Base-by-base conservation (phyloP, 306 rosid species). In the Mimosa pudica region DNA sequence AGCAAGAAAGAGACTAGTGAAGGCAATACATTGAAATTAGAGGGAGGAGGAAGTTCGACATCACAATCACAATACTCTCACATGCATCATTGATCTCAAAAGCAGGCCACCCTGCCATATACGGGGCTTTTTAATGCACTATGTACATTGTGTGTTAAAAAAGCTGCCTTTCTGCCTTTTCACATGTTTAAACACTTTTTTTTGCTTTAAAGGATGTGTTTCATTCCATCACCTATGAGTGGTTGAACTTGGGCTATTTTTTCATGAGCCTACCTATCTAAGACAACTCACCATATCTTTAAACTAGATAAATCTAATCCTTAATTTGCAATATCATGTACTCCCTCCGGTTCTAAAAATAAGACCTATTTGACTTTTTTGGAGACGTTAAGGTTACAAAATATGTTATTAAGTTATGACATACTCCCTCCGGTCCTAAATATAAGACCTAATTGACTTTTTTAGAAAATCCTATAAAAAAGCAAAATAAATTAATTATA, bases 121-220 rank as follows among this genome's bases (percentile, higher is more conserved):
- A 64, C 63, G 13, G 79, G 77, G 76, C 86, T 10, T 85, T 79
- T 87, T 71, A 84, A 79, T 70, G 72, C 78, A 81, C 79, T 72
- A 44, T 85, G 84, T 76, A 76, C 38, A 45, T 10, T 76, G 86
- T 84, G 52, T 48, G 10, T 47, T 80, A 89, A 20, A 91, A 91
- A 85, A 85, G 93, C 91, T 86, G 85, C 79, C 72, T 70, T 70
- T 70, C 41, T 70, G 74, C 74, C 63, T 79, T 81, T 82, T 77
- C 92, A 86, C 97, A 85, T 90, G 95, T 74, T 84, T 1, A 17
- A 16, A 32, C 38, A 68, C 77, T 82, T 38, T 82, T 24, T 24
- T 89, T 86, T 83, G 74, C 88, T 83, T 92, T 92, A 83, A 84
- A 69, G 70, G 75, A 73, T 79, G 47, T 81, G 80, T 78, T 79